A percentile compares a stretch with the other conserved stretches of the same genome.
These are phyloP conservation scores for Salix viminalis DNA, from an alignment of 345 rosid genomes.

Conservation along the genomic window DNA sequence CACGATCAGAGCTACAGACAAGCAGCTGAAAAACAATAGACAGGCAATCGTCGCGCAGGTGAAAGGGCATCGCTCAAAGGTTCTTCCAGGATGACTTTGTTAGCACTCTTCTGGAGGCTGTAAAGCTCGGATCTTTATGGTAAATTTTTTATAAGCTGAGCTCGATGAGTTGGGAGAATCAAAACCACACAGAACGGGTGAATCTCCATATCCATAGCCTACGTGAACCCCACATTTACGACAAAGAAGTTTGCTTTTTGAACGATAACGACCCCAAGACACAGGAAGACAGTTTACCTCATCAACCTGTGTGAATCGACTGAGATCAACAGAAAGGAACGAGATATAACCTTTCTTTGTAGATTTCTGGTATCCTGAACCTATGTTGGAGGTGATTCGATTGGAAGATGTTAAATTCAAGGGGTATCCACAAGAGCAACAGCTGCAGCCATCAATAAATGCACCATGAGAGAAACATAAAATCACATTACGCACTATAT, in stretches of 20 bases:
- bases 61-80: constrained; percentile 23
- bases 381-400: constrained; percentile 39
- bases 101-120: constrained; percentile 48
- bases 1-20: constrained; percentile 41
- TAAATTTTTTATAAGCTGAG: constrained; percentile 42
- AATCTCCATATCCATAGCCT: constrained; percentile 54
- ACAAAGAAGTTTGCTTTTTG: constrained; percentile 56
- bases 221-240: constrained; percentile 61
- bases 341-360: constrained; percentile 42
- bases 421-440: constrained; percentile 62
- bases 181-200: constrained; percentile 52
- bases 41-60: constrained; percentile 75
- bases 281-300: constrained; percentile 53
- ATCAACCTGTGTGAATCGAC: constrained; percentile 59
- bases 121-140: constrained; percentile 47
- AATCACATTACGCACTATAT: neutral
- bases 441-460: constrained; percentile 30
- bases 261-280: constrained; percentile 35
- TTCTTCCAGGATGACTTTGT: constrained; percentile 40
- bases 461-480: neutral
- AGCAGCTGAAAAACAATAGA: constrained; percentile 51
- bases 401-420: constrained; percentile 51
- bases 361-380: constrained; percentile 41
- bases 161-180: constrained; percentile 41
- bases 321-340: constrained; percentile 50